Evolutionary conservation across 257 asterid genomes (phyloP), one percentile per base, ranked within the genome.

Genomic region (Jacaranda mimosifolia): DNA sequence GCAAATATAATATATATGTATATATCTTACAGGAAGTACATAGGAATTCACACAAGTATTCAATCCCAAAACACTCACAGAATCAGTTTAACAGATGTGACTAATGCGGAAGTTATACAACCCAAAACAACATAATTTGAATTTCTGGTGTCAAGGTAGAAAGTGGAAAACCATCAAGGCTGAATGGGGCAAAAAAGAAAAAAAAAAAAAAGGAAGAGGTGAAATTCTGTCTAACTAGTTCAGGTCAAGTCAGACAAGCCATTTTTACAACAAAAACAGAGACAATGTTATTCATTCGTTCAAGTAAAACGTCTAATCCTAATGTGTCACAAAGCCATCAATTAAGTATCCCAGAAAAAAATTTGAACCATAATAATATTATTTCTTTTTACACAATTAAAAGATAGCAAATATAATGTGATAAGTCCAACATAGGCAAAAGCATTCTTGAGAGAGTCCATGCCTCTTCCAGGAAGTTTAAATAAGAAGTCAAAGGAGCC

Each of bases 291-390:
- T 49, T 48, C 10, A 4, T 38, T 46, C 15, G 12, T 49, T 49
- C 10, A 18, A 63, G 72, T 53, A 46, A 74, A 72, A 63, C 49
- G 17, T 43, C 58, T 13, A 40, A 52, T 66, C 53, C 9, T 39
- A 75, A 39, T 21, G 62, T 64, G 26, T 11, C 18, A 21, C 32
- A 60, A 7, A 60, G 15, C 43, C 32, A 9, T 12, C 7, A 18
- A 60, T 13, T 21, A 9, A 26, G n/a, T 59, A 32, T 59, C 65
- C 14, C 10, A 60, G 15, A 4, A 38, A 32, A 52, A 15, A 11
- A 7, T 35, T 38, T 63, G 21, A 39, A 63, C 45, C 46, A 21
- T 12, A 62, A 12, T 32, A 4, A 15, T 66, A 11, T 14, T 38
- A 6, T 15, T 36, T 53, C n/a, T n/a, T 55, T 42, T 15, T n/a